Evolutionary conservation across 1,284 basidiomycete genomes (phyloP).

Genomic region (Ganoderma sinense): DNA sequence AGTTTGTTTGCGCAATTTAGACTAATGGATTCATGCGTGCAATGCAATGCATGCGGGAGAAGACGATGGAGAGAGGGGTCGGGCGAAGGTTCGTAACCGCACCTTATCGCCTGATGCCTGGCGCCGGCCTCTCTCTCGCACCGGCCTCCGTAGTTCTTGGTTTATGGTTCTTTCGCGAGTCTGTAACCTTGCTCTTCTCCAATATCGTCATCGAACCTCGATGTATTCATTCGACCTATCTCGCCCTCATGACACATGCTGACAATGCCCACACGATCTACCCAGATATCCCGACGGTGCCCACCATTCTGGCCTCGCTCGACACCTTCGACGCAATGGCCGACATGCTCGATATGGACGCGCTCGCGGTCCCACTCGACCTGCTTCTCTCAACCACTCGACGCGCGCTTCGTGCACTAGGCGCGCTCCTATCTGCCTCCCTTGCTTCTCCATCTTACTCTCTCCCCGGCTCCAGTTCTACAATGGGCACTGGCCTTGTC

Average conservation of each 20-base stretch:
- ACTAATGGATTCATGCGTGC: background rate
- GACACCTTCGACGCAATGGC: constrained; percentile 32
- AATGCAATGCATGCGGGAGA: background rate
- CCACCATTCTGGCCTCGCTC: constrained; percentile 25
- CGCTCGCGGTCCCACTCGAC: constrained; percentile 21
- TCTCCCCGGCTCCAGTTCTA: background rate
- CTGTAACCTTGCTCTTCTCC: background rate
- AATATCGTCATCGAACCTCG: background rate
- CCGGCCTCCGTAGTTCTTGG: constrained; percentile 6
- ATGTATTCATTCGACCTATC: background rate
- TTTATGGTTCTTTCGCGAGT: background rate
- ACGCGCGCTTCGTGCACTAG: constrained; percentile 27
- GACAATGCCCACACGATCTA: background rate
- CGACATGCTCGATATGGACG: constrained; percentile 19
- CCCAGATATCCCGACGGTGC: background rate
- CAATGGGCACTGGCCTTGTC: no score
- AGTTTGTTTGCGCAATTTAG: background rate
- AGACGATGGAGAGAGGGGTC: background rate
- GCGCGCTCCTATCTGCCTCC: constrained; percentile 4
- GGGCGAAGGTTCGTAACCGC: constrained; percentile 12
- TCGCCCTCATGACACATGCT: background rate
- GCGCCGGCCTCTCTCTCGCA: constrained; percentile 4
- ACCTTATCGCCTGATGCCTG: constrained; percentile 17
- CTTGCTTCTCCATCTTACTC: background rate
- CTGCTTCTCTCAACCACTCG: constrained; percentile 22